A percentile compares a stretch with the other conserved stretches of the same genome.
These are phyloP conservation scores for Pilaira anomala DNA, from an alignment of 192 early-diverging fungal species.

Conservation along the genomic window DNA sequence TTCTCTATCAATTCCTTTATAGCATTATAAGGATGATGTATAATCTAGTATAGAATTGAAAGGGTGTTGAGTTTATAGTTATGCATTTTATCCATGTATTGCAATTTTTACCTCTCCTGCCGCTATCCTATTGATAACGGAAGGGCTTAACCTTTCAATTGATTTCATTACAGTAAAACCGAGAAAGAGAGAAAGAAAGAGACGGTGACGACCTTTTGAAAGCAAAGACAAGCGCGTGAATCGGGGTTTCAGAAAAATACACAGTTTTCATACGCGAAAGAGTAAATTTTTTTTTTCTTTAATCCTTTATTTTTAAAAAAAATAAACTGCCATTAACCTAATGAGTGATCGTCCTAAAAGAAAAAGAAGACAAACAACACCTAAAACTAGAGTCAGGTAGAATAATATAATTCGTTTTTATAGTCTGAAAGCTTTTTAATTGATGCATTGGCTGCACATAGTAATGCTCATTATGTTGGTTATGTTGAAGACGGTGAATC, in stretches of 20 bases:
- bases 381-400: constrained; percentile 31
- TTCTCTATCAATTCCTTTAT: constrained; percentile 96
- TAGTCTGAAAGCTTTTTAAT: neutral
- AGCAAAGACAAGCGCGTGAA: neutral
- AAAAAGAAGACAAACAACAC: constrained; percentile 30
- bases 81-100: no score
- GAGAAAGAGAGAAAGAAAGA: neutral
- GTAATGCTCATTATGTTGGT: constrained; percentile 83
- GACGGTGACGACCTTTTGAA: constrained; percentile 15
- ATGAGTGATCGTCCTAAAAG: constrained; percentile 40
- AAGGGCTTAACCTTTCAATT: constrained; percentile 77
- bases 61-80: no score
- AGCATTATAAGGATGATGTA: constrained; percentile 72
- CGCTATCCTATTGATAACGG: constrained; percentile 91
- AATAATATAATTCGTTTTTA: neutral
- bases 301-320: neutral
- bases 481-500: constrained; percentile 97
- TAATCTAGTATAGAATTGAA: constrained; percentile 49
- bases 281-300: constrained; percentile 2
- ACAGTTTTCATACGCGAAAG: neutral
- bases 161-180: constrained; percentile 25
- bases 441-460: constrained; percentile 22
- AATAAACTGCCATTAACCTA: neutral
- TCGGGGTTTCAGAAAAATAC: neutral
- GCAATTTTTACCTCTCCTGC: constrained; percentile 76